Conservation (phyloP, 495 filamentous ascomycete species). For the Hypoxylon cercidicola region DNA sequence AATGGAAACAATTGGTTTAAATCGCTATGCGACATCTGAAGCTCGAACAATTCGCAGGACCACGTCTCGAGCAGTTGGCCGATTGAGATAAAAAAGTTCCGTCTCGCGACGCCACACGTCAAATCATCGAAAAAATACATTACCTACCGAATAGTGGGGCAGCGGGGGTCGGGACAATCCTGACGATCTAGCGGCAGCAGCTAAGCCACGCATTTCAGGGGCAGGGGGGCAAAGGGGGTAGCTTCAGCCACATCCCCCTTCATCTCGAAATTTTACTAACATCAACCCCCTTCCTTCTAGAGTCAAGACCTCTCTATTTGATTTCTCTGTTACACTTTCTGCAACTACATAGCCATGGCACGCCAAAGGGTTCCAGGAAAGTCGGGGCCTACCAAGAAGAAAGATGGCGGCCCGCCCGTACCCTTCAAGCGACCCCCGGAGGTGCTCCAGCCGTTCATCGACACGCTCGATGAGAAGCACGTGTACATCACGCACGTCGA, state of each 20-base stretch:
- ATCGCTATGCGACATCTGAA: conserved; percentile 37
- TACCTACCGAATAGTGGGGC: no score
- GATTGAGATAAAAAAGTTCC: conserved; percentile 25
- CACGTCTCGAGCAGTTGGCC: neutral
- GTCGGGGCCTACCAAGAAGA: conserved; percentile 31
- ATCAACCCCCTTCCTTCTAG: conserved; percentile 4
- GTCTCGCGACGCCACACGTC: conserved; percentile 16
- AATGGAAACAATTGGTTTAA: conserved; percentile 27
- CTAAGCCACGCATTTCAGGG: conserved; percentile 9
- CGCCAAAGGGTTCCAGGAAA: conserved; percentile 37
- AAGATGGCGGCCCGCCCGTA: conserved; percentile 52
- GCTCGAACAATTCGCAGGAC: conserved; percentile 1
- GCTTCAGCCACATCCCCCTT: conserved; percentile 38
- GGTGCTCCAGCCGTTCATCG: conserved; percentile 68
- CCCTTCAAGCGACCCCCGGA: conserved; percentile 73
- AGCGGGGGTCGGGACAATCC: neutral
- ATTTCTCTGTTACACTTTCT: neutral
- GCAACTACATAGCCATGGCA: conserved; percentile 24
- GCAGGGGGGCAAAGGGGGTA: conserved; percentile 36
- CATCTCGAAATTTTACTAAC: conserved; percentile 15
- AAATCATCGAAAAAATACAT: conserved; percentile 18
- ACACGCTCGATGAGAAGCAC: conserved; percentile 67
- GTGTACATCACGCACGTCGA: conserved; percentile 87
- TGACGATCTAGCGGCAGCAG: neutral
- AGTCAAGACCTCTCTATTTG: neutral